Evolutionary conservation across 2,329 filamentous ascomycete genomes (phyloP).

Genomic region (Stagonosporopsis tanaceti): DNA sequence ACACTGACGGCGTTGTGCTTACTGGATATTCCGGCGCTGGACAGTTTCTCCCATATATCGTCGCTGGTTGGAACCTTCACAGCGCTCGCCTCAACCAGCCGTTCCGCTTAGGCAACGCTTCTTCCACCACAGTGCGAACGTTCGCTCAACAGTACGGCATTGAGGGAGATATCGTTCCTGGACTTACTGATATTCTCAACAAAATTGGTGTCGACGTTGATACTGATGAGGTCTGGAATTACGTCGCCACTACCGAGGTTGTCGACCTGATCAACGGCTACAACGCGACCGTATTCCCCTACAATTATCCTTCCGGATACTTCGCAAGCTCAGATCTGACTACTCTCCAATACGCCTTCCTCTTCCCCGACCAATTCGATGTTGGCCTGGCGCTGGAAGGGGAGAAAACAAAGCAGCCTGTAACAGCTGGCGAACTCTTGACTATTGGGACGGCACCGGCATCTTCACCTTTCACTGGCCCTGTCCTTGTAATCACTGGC

Average conservation of each 20-base stretch:
- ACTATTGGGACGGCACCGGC: conserved; percentile 58
- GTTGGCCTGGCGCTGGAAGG: conserved; percentile 59
- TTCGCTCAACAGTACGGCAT: conserved; percentile 24
- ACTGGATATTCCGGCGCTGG: conserved; percentile 66
- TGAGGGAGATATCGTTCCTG: conserved; percentile 21
- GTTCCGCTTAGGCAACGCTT: conserved; percentile 49
- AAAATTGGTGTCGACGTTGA: conserved; percentile 24
- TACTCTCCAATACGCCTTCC: conserved; percentile 61
- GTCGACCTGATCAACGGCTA: conserved; percentile 40
- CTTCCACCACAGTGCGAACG: conserved; percentile 20
- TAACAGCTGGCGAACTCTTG: conserved; percentile 66
- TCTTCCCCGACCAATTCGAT: conserved; percentile 63
- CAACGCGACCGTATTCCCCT: conserved; percentile 34
- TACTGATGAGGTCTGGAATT: conserved; percentile 37
- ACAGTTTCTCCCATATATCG: conserved; percentile 54
- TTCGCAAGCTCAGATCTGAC: conserved; percentile 57
- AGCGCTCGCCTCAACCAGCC: conserved; percentile 55
- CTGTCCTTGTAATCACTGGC: conserved; percentile 68
- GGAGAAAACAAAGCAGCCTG: conserved; percentile 62
- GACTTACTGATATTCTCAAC: conserved; percentile 29
- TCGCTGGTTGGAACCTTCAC: conserved; percentile 58
- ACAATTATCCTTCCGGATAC: conserved; percentile 60
- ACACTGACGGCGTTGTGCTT: conserved; percentile 66
- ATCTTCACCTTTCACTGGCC: conserved; percentile 57
- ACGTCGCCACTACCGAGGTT: conserved; percentile 41